Base-by-base conservation (phyloP, 805 yeast species). In the Candida golubevii region DNA sequence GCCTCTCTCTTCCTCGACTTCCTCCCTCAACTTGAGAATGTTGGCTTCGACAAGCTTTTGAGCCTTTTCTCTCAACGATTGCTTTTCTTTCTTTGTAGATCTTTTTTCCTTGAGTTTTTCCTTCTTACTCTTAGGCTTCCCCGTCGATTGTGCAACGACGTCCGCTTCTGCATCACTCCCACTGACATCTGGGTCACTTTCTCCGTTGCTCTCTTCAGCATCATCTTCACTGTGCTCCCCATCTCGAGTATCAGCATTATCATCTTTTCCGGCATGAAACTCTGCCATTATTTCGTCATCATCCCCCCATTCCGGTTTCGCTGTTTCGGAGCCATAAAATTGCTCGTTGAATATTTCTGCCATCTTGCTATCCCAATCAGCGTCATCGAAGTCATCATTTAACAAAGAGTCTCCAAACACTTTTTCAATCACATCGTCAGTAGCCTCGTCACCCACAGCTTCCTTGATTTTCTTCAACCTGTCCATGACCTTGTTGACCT, bases 301-400 rank as follows among this genome's bases (percentile, higher is more conserved):
- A 34, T 66, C 69, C 30, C 78, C 83, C 82, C 85, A 82, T 26
- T 74, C 73, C n/a, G 90, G 89, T 54, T 82, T 83, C 8, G 58
- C 63, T 14, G 48, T 36, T 26, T 60, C 69, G 12, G 66, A 75
- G 33, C 74, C 80, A 55, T 90, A 89, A 60, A 77, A 90, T 45
- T 83, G 88, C 39, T 90, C 96, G 58, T 88, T 79, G 61, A 93
- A 93, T 29, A 91, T 79, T 59, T 85, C 85, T 38, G 84, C 79
- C 83, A 93, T 82, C 49, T 87, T 81, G 45, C 65, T 69, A 62
- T 93, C 98, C 98, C 98, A 93, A 49, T 88, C 95, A 26, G 83
- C 78, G 57, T 85, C 88, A 53, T 87, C 88, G 61, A 88, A 93
- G 59, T 93, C 98, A 40, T 85, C 95, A 35, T 86, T 85, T 49